These are phyloP conservation scores for Plasmodium coatneyi DNA, from an alignment of 169 alveolate species.

Conservation along the genomic window DNA sequence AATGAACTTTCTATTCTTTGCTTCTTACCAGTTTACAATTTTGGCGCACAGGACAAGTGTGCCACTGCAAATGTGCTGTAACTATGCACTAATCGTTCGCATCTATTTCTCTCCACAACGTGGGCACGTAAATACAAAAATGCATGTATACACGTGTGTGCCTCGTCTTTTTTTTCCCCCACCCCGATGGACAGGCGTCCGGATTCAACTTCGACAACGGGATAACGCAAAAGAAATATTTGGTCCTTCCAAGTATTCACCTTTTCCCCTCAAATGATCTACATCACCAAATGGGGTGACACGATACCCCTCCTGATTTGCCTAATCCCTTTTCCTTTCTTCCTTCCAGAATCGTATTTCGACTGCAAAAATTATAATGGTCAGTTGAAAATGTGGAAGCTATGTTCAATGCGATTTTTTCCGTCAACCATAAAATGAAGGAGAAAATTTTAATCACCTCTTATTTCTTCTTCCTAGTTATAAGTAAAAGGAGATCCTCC, in stretches of 20 bases:
- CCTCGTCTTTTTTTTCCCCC: background rate
- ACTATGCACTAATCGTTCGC: background rate
- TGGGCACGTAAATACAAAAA: background rate
- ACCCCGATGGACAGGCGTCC: slow-evolving; percentile 10
- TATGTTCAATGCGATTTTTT: background rate
- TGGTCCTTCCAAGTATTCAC: slow-evolving; percentile 33
- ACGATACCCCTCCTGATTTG: background rate
- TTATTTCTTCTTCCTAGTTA: slow-evolving; percentile 12
- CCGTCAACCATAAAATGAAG: background rate
- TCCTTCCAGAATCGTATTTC: slow-evolving; percentile 11
- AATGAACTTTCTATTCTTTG: background rate
- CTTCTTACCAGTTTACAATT: background rate
- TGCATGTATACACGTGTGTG: background rate
- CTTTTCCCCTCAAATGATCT: background rate
- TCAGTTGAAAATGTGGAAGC: background rate
- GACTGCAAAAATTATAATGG: slow-evolving; percentile 70
- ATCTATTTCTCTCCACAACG: background rate
- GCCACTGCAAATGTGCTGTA: background rate
- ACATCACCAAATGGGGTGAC: background rate
- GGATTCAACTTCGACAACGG: slow-evolving; percentile 44
- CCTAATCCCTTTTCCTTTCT: background rate
- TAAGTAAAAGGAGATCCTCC: slow-evolving; percentile 4
- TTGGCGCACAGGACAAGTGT: background rate
- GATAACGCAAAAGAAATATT: slow-evolving; percentile 27
- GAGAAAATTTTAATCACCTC: background rate